A percentile compares a stretch with the other conserved stretches of the same genome.
Conservation (phyloP, 257 asterid genomes). For the Solanum ossicruentum region DNA sequence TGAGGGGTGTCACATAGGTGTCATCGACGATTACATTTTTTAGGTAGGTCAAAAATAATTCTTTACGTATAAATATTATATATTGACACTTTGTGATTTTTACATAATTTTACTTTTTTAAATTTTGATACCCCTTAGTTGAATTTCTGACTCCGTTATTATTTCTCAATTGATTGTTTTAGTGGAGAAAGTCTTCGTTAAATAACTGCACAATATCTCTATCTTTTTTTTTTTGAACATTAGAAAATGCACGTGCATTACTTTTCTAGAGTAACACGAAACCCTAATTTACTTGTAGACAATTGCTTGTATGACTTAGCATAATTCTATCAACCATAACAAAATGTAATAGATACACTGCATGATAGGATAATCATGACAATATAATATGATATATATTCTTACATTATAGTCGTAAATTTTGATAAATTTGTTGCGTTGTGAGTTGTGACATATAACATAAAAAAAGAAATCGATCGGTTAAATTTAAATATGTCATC, state of each 20-base stretch:
- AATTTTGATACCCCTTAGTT: no score
- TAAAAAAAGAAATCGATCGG: background rate
- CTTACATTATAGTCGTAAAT: background rate
- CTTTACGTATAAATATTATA: no score
- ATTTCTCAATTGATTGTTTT: background rate
- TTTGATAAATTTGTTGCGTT: background rate
- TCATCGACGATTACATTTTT: no score
- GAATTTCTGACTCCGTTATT: no score
- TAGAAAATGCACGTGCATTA: background rate
- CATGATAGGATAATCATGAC: background rate
- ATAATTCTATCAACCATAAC: background rate
- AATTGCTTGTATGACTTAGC: background rate
- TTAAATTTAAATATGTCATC: background rate
- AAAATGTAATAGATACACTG: background rate
- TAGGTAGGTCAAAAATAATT: no score
- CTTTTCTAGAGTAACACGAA: background rate
- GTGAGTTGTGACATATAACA: background rate
- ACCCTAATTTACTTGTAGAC: background rate
- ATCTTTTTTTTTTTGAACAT: background rate
- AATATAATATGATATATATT: background rate
- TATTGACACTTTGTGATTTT: no score
- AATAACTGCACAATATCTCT: background rate
- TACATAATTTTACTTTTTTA: no score
- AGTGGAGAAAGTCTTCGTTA: background rate
- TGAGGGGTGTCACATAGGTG: no score